Conservation (phyloP, 2,329 filamentous ascomycete genomes). For the Claviceps quebecensis region DNA sequence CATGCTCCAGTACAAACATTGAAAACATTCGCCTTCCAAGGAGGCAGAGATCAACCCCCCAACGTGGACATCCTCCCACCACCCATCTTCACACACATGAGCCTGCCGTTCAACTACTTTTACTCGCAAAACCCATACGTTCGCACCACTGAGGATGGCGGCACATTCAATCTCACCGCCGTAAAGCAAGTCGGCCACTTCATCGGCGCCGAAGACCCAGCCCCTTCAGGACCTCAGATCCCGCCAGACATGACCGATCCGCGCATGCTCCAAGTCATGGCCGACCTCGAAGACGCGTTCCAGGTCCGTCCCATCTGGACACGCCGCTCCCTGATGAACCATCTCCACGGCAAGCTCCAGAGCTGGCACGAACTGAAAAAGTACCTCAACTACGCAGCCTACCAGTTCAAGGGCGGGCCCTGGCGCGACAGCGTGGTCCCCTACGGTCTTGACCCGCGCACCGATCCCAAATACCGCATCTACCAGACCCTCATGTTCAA, state of each 20-base stretch:
- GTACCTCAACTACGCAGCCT: slow-evolving; percentile 72
- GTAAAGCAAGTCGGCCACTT: slow-evolving; percentile 47
- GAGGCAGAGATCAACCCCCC: slow-evolving; percentile 42
- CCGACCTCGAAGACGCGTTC: slow-evolving; percentile 50
- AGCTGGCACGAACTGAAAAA: slow-evolving; percentile 51
- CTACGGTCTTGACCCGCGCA: slow-evolving; percentile 76
- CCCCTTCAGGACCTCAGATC: slow-evolving; percentile 44
- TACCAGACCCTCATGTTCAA: slow-evolving; percentile 90
- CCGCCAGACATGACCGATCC: slow-evolving; percentile 46
- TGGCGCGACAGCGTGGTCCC: slow-evolving; percentile 80
- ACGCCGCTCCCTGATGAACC: slow-evolving; percentile 65
- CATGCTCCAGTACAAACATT: slow-evolving; percentile 30
- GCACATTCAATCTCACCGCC: slow-evolving; percentile 43
- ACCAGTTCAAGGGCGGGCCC: slow-evolving; percentile 83
- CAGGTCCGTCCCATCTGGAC: slow-evolving; percentile 73
- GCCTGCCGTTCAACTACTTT: slow-evolving; percentile 61
- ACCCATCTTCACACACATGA: slow-evolving; percentile 61
- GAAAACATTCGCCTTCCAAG: slow-evolving; percentile 51
- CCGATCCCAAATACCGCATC: slow-evolving; percentile 57
- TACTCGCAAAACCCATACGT: slow-evolving; percentile 81
- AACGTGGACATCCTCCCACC: slow-evolving; percentile 65
- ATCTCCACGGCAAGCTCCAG: slow-evolving; percentile 38
- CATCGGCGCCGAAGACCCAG: slow-evolving; percentile 46
- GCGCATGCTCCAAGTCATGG: slow-evolving; percentile 50
- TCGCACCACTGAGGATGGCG: slow-evolving; percentile 42